A percentile compares a stretch with the other conserved stretches of the same genome.
Conservation (phyloP, 1,139 yeast species). For the Saccharomyces hybrid region DNA sequence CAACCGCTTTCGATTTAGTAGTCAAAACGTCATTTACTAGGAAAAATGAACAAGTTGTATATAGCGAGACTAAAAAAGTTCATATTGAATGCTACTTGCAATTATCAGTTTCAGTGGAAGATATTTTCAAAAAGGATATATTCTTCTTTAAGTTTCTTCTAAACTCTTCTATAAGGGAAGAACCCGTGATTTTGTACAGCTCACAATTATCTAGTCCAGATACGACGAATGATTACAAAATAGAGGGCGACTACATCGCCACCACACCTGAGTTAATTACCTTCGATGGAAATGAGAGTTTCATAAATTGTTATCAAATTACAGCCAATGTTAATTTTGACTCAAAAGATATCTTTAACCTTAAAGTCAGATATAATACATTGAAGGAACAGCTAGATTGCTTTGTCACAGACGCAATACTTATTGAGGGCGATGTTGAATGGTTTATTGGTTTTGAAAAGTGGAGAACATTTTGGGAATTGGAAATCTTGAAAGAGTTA, state of each 20-base stretch:
- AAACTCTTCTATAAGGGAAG: conserved; percentile 21
- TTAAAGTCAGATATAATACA: conserved; percentile 21
- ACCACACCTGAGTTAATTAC: conserved; percentile 14
- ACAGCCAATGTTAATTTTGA: conserved; percentile 12
- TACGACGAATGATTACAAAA: conserved; percentile 10
- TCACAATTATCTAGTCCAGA: conserved; percentile 12
- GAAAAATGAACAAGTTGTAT: conserved; percentile 3
- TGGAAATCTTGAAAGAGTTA: conserved; percentile 15
- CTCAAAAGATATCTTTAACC: conserved; percentile 16
- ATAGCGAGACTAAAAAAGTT: conserved; percentile 12
- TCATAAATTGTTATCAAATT: conserved; percentile 23
- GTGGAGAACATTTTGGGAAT: conserved; percentile 24
- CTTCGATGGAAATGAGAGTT: conserved; percentile 17
- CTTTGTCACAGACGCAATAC: conserved; percentile 23
- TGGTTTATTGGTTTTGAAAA: conserved; percentile 18
- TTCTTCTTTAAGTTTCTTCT: conserved; percentile 27
- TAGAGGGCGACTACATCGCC: conserved; percentile 19
- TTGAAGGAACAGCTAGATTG: conserved; percentile 23
- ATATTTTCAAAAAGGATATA: conserved; percentile 23
- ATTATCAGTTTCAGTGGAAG: conserved; percentile 29
- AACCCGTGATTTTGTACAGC: conserved; percentile 20
- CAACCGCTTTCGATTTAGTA: conserved; percentile 13
- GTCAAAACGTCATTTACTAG: conserved; percentile 9
- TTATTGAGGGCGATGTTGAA: conserved; percentile 22
- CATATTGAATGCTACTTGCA: conserved; percentile 21